Conservation (phyloP, 1,284 basidiomycete genomes). For the Sporisorium graminicola region DNA sequence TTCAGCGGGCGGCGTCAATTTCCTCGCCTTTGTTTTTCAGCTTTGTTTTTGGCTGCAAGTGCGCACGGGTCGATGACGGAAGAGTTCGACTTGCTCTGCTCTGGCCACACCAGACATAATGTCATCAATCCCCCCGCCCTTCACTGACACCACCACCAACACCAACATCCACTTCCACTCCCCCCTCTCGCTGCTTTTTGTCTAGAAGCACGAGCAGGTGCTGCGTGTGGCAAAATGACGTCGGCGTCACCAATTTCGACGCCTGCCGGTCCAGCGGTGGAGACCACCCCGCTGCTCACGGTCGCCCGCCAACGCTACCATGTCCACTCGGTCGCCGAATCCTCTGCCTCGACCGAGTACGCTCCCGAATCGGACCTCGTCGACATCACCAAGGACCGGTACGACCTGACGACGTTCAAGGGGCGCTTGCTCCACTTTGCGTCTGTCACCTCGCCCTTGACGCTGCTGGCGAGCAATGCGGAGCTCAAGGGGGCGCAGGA, state of each 20-base stretch:
- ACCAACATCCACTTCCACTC: neutral
- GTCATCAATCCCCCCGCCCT: neutral
- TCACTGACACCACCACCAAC: conserved; percentile 2
- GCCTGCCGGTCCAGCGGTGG: conserved; percentile 10
- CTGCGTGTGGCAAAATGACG: conserved; percentile 2
- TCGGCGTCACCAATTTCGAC: conserved; percentile 20
- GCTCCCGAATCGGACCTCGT: conserved; percentile 20
- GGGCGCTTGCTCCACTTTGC: conserved; percentile 74
- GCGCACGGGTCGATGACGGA: conserved; percentile 7
- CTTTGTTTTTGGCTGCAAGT: neutral
- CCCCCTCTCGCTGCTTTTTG: neutral
- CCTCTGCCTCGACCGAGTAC: conserved; percentile 4
- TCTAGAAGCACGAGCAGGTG: neutral
- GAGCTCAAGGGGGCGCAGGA: conserved; percentile 48
- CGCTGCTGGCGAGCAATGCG: conserved; percentile 71
- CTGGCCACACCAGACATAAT: too few relatives aligned
- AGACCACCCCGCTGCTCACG: conserved; percentile 30
- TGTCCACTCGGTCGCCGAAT: conserved; percentile 31
- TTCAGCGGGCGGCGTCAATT: neutral
- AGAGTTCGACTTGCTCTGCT: too few relatives aligned
- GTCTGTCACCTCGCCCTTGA: conserved; percentile 73
- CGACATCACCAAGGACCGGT: conserved; percentile 51
- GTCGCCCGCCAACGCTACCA: conserved; percentile 32
- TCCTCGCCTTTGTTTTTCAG: neutral
- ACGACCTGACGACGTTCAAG: conserved; percentile 50